phyloP scores from a whole-genome alignment of 495 filamentous ascomycete species.

The Penicillium longicatenatum region DNA sequence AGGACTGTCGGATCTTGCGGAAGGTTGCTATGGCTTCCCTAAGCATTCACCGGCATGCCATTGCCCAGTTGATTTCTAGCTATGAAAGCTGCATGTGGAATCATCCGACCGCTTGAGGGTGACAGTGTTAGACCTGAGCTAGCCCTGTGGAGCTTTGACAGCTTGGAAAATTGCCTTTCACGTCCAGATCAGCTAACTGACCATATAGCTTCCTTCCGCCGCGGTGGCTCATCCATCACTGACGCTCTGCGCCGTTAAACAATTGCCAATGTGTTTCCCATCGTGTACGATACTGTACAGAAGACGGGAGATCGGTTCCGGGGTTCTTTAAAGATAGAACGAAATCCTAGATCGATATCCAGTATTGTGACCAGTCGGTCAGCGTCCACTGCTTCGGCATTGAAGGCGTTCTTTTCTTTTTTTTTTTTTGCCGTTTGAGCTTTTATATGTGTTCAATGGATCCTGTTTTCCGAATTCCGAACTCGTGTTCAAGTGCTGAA shows the following conservation, averaged over 20 bases:
- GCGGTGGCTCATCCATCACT: constrained; percentile 47
- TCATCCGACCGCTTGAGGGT: background rate
- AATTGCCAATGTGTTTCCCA: constrained; percentile 17
- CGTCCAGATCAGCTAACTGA: constrained; percentile 17
- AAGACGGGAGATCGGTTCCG: constrained; percentile 16
- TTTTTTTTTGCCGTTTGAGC: constrained; percentile 2
- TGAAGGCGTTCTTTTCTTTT: constrained; percentile 7
- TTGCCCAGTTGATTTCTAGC: background rate
- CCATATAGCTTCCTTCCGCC: constrained; percentile 48
- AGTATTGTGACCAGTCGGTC: background rate
- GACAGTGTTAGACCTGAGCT: background rate
- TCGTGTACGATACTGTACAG: constrained; percentile 54
- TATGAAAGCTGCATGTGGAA: background rate
- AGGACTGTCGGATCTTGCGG: constrained; percentile 3
- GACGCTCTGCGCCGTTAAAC: constrained; percentile 48
- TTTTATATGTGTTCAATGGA: constrained; percentile 6
- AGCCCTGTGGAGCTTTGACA: background rate
- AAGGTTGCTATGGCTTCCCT: background rate
- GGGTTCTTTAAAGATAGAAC: constrained; percentile 15
- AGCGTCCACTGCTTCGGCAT: constrained; percentile 3
- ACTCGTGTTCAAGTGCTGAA: background rate
- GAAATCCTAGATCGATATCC: constrained; percentile 19
- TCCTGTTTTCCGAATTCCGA: background rate
- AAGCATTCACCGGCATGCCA: background rate
- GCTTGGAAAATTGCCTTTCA: background rate